Conservation (phyloP, 1,139 yeast genomes). For the Geotrichum cucujoidarum region DNA sequence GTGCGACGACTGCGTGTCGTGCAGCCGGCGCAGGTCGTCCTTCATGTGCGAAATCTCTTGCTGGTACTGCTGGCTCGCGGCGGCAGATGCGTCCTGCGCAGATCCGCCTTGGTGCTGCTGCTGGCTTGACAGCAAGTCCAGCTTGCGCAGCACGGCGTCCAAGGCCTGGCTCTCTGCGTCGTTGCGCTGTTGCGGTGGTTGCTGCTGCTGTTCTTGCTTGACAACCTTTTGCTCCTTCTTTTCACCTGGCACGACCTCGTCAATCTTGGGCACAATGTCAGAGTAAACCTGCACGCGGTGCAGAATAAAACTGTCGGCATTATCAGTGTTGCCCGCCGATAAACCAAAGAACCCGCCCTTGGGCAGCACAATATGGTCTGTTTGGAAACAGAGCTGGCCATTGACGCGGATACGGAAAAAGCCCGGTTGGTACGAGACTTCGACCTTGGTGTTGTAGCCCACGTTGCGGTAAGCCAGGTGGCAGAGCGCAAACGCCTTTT, state of each 20-base stretch:
- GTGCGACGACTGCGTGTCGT: slow-evolving; percentile 1
- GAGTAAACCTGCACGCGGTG: slow-evolving; percentile 23
- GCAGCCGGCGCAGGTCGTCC: slow-evolving; percentile 4
- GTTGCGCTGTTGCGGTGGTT: neutral
- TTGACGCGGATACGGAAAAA: slow-evolving; percentile 38
- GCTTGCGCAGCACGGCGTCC: slow-evolving; percentile 22
- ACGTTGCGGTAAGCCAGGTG: slow-evolving; percentile 37
- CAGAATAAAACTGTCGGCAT: slow-evolving; percentile 35
- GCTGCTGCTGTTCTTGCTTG: slow-evolving; percentile 14
- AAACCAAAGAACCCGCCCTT: slow-evolving; percentile 35
- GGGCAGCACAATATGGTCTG: slow-evolving; percentile 35
- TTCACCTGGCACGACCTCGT: slow-evolving; percentile 10
- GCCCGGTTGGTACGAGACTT: slow-evolving; percentile 34
- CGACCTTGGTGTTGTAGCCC: slow-evolving; percentile 31
- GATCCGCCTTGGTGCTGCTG: neutral
- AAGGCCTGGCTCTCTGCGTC: slow-evolving; percentile 16
- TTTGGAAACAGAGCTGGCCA: slow-evolving; percentile 37
- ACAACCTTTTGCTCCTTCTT: neutral
- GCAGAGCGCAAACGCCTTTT: slow-evolving; percentile 37
- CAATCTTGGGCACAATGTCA: slow-evolving; percentile 21
- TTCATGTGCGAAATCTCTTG: slow-evolving; percentile 8
- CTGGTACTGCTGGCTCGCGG: neutral
- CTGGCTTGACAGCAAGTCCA: slow-evolving; percentile 12
- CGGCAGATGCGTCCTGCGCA: slow-evolving; percentile 1
- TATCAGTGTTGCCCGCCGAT: slow-evolving; percentile 34